phyloP scores from a whole-genome alignment of 495 filamentous ascomycete species.

The Xylaria grammica region DNA sequence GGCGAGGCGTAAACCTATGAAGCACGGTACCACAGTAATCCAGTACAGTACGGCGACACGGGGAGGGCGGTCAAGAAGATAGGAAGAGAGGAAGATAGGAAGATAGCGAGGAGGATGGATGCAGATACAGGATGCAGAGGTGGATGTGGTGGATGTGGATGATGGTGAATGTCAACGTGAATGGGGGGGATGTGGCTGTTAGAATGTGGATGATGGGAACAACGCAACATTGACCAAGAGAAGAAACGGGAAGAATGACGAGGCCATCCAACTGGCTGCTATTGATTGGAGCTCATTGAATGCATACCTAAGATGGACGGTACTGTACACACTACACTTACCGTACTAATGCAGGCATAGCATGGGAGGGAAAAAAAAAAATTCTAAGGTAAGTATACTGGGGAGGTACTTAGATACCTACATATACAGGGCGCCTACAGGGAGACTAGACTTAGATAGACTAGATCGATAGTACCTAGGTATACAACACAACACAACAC shows the following conservation, averaged over 20 bases:
- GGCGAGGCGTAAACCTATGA: neutral
- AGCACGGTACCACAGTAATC: neutral
- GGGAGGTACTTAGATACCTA: too few species aligned
- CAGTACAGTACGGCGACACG: too few species aligned
- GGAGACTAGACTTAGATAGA: too few species aligned
- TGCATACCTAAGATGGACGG: too few species aligned
- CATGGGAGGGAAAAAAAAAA: constrained; percentile 28
- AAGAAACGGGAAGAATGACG: constrained; percentile 39
- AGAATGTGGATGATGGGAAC: constrained; percentile 10
- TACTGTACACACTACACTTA: too few species aligned
- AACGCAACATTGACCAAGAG: constrained; percentile 26
- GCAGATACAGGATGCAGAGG: constrained; percentile 8
- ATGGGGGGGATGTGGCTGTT: constrained; percentile 22
- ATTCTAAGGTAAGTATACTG: too few species aligned
- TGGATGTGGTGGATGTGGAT: too few species aligned
- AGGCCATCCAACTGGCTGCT: constrained; percentile 36
- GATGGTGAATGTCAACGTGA: constrained; percentile 10
- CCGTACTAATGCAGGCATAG: too few species aligned
- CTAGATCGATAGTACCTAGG: too few species aligned
- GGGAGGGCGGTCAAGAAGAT: constrained; percentile 12
- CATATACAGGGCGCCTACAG: too few species aligned
- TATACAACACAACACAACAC: constrained; percentile 26
- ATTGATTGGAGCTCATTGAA: constrained; percentile 31
- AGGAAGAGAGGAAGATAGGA: constrained; percentile 21
- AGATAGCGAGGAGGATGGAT: constrained; percentile 13